Percentiles rank a stretch among this genome's conserved stretches.
Conservation (phyloP, 495 filamentous ascomycete species). For the Podospora comata region DNA sequence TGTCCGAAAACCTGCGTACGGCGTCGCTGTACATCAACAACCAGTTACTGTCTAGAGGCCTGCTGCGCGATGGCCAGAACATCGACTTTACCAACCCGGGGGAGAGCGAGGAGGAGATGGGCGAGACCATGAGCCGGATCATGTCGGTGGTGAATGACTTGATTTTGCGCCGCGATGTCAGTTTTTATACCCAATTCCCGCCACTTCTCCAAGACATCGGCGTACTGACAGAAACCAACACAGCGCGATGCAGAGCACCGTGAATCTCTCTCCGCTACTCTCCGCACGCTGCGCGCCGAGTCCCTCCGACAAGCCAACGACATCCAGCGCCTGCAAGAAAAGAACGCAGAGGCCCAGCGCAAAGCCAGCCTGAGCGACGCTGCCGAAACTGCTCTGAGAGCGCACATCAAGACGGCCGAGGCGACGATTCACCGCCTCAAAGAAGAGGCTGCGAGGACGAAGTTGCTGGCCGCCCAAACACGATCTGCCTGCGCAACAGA, state of each 20-base stretch:
- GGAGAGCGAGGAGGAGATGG: slow-evolving; percentile 58
- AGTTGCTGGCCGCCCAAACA: slow-evolving; percentile 73
- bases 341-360: slow-evolving; percentile 67
- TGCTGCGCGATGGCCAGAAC: slow-evolving; percentile 75
- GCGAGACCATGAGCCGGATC: slow-evolving; percentile 74
- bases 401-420: slow-evolving; percentile 70
- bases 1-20: slow-evolving; percentile 74
- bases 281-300: slow-evolving; percentile 68
- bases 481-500: slow-evolving; percentile 86
- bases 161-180: slow-evolving; percentile 74
- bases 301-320: slow-evolving; percentile 66
- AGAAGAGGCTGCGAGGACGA: slow-evolving; percentile 76
- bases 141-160: slow-evolving; percentile 93
- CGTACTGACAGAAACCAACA: slow-evolving; percentile 18
- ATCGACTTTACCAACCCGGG: slow-evolving; percentile 84
- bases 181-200: slow-evolving; percentile 28
- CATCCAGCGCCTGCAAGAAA: slow-evolving; percentile 59
- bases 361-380: slow-evolving; percentile 72
- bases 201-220: not conserved
- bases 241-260: slow-evolving; percentile 87
- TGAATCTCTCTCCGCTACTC: slow-evolving; percentile 72
- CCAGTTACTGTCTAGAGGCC: slow-evolving; percentile 81
- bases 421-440: slow-evolving; percentile 63
- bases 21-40: slow-evolving; percentile 97
- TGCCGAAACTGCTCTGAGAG: slow-evolving; percentile 63